Evolutionary conservation across 2,329 filamentous ascomycete species (phyloP).

Genomic region (Thielaviopsis euricoi): DNA sequence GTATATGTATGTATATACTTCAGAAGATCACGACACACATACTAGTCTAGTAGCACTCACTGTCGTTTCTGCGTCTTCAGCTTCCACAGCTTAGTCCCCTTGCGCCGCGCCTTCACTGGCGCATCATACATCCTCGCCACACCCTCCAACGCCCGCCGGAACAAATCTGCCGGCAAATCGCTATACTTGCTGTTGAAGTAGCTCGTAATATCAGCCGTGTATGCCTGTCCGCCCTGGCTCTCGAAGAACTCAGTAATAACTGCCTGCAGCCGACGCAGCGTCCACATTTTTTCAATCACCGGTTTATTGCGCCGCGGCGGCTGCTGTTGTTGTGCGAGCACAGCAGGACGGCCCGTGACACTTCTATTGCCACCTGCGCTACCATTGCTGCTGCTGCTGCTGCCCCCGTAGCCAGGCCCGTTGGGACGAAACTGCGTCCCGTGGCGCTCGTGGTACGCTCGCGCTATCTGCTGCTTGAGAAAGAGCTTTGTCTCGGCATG

Average conservation of each 20-base stretch:
- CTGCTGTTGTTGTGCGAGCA: conserved; percentile 16
- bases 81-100: conserved; percentile 37
- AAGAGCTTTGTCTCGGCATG: conserved; percentile 11
- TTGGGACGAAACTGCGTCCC: conserved; percentile 60
- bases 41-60: not conserved
- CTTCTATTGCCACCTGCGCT: too few relatives aligned
- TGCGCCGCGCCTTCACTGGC: conserved; percentile 21
- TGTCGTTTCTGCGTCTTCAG: conserved; percentile 20
- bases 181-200: conserved; percentile 12
- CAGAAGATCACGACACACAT: not conserved
- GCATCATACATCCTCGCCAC: conserved; percentile 56
- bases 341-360: conserved; percentile 57
- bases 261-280: conserved; percentile 2
- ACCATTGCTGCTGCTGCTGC: too few relatives aligned
- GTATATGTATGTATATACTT: not conserved
- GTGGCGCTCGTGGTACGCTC: conserved; percentile 31
- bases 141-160: conserved; percentile 61
- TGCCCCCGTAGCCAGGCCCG: conserved; percentile 33
- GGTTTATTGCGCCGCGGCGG: conserved; percentile 30
- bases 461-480: conserved; percentile 32
- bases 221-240: conserved; percentile 56
- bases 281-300: conserved; percentile 9
- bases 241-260: conserved; percentile 46
- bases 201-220: conserved; percentile 35
- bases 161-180: conserved; percentile 22